Base-by-base conservation (phyloP, 305 asterid genomes). In the Solanum hybrid region DNA sequence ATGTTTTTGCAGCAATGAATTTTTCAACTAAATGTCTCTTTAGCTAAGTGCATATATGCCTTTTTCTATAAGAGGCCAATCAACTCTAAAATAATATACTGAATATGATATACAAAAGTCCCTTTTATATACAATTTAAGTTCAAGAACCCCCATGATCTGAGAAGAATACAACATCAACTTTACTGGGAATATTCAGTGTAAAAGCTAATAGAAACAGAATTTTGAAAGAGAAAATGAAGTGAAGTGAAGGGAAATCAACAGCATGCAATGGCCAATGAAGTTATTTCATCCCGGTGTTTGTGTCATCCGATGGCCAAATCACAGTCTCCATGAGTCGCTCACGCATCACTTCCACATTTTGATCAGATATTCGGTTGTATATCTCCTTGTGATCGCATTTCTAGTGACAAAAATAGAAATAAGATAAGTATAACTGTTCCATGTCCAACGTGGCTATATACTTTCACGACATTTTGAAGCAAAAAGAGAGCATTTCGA, bases 311-410 rank as follows among this genome's bases (percentile, higher is more conserved):
- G 98, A 91, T 4, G 98, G 99, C 98, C 97, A 96, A 61, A 95
- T 93, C 42, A 96, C 97, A 0, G 98, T 97, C 92, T 97, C 99
- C 86, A 93, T 91, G 10, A 97, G 97, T 40, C 98, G 92, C 81
- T 97, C 98, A 5, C 99, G 97, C 97, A 97, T 95, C 95, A 96
- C 90, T 92, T 92, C 97, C 91, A 97, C 77, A 87, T 97, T 97
- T 92, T 97, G 96, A 78, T 96, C 99, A 6, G 98, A 95, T 88
- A 97, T 95, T 95, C 91, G 93, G 61, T 95, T 94, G 89, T 97
- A 96, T 91, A 97, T 95, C 86, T 94, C 98, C 2, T 95, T 91
- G 89, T 97, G 99, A 90, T 97, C 97, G 34, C 98, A 96, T 93
- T 93, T 95, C 99, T 97, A 88, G 36, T 81, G 14, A 3, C 11